These are phyloP conservation scores for Hortiboletus flavorubellus DNA, from an alignment of 768 basidiomycete species.

Conservation along the genomic window DNA sequence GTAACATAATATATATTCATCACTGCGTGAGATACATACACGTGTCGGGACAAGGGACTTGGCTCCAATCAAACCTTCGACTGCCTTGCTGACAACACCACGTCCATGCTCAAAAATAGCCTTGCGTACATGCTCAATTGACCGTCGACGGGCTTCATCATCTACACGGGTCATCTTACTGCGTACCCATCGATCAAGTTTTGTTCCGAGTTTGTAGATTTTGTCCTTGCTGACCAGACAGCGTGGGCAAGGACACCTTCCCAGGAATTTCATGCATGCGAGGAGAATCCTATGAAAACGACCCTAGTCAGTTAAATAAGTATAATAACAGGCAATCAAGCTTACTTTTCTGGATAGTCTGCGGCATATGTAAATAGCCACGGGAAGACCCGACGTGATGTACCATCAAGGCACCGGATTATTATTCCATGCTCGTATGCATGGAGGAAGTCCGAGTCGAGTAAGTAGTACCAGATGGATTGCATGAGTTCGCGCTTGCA, in stretches of 20 bases:
- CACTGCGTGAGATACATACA: neutral
- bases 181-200: neutral
- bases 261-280: constrained; percentile 16
- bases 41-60: neutral
- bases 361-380: constrained; percentile 26
- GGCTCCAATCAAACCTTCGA: neutral
- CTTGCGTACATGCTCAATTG: neutral
- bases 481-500: too few species aligned
- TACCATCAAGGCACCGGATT: constrained; percentile 19
- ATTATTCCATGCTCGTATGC: constrained; percentile 11
- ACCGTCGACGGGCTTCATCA: neutral
- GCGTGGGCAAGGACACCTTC: constrained; percentile 20
- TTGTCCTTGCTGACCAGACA: constrained; percentile 7
- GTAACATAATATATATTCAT: neutral
- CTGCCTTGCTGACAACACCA: neutral
- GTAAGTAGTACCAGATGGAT: too few species aligned
- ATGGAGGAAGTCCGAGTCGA: too few species aligned
- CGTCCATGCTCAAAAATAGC: neutral
- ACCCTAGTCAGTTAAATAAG: neutral
- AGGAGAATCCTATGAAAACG: neutral
- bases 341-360: constrained; percentile 34
- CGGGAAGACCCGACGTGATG: constrained; percentile 14
- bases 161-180: neutral
- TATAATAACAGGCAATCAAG: too few species aligned
- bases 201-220: neutral